phyloP scores from a whole-genome alignment of 2,329 filamentous ascomycete species.

The Clarireedia sp. region DNA sequence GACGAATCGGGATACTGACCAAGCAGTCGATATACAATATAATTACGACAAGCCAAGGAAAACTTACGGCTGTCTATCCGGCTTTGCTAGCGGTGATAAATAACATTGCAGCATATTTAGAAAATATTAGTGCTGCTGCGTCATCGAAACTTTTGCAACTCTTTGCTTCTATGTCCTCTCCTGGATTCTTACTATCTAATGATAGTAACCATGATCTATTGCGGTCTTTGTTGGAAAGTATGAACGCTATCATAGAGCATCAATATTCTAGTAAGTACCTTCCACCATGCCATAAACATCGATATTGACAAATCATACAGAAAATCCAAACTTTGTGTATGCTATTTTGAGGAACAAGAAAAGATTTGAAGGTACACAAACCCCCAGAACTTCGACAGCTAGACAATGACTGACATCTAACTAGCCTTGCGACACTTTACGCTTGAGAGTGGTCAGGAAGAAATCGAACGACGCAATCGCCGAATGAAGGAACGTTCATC shows the following conservation, averaged over 20 bases:
- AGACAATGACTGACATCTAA: conserved; percentile 1
- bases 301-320: conserved; percentile 26
- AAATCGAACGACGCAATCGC: conserved; percentile 74
- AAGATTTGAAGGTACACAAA: conserved; percentile 56
- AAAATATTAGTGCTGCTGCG: conserved; percentile 65
- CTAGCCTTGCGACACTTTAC: conserved; percentile 73
- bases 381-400: background rate
- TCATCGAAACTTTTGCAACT: conserved; percentile 80
- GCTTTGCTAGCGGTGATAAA: conserved; percentile 87
- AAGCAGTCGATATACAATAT: conserved; percentile 80
- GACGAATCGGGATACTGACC: conserved; percentile 19
- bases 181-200: conserved; percentile 84
- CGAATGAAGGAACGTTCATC: conserved; percentile 54
- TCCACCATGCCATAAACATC: background rate
- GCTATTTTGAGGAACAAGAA: conserved; percentile 72
- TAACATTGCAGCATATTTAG: conserved; percentile 80
- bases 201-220: conserved; percentile 82
- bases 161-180: conserved; percentile 86
- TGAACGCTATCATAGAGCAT: conserved; percentile 86
- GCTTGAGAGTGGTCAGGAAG: conserved; percentile 82
- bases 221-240: conserved; percentile 73
- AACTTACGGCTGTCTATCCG: conserved; percentile 83
- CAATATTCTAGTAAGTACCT: conserved; percentile 61
- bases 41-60: conserved; percentile 85
- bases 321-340: conserved; percentile 75